A percentile compares a stretch with the other conserved stretches of the same genome.
Evolutionary conservation across 345 rosid species (phyloP).

Genomic region (Gossypium rotundifolium): DNA sequence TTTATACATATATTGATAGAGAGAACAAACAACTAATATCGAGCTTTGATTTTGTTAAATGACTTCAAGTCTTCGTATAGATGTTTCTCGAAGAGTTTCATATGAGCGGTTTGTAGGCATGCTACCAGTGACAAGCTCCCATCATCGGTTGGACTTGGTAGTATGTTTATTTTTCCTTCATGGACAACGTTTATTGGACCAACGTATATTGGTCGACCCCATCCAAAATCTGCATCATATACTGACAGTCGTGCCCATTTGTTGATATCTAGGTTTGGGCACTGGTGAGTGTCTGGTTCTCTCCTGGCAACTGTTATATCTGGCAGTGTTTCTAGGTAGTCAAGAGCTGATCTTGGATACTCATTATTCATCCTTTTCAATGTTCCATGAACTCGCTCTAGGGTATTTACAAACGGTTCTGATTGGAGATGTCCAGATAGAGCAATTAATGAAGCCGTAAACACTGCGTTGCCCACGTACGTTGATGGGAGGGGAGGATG

Average conservation of each 20-base stretch:
- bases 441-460: not conserved
- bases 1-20: not conserved
- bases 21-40: not conserved
- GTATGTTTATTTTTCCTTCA: not conserved
- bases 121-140: not conserved
- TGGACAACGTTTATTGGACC: not conserved
- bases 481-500: not conserved
- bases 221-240: not conserved
- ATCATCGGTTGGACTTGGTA: not conserved
- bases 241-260: not conserved
- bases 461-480: not conserved
- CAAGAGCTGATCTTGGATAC: not conserved
- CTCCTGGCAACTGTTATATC: constrained; percentile 15
- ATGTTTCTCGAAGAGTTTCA: not conserved
- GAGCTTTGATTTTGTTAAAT: not conserved
- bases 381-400: not conserved
- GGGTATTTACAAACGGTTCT: not conserved
- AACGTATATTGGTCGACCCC: not conserved
- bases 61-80: not conserved
- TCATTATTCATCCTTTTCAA: not conserved
- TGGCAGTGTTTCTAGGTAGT: constrained; percentile 17
- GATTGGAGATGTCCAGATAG: not conserved
- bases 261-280: not conserved
- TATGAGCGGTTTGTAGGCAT: not conserved
- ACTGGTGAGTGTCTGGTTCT: not conserved